Conservation (phyloP, 768 basidiomycete species). For the Xerocomus brunneocitrinus region DNA sequence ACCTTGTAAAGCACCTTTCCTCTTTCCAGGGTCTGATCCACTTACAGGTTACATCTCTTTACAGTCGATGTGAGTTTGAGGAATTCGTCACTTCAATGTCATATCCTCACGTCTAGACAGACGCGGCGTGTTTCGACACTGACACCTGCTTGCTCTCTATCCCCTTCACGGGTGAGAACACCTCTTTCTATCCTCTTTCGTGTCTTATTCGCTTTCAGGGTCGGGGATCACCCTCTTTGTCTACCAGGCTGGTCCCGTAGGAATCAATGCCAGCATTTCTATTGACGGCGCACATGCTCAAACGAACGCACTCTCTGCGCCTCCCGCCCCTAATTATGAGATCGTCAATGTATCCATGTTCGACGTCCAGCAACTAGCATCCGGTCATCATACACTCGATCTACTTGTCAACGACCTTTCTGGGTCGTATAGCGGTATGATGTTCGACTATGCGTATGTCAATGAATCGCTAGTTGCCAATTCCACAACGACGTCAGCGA, state of each 20-base stretch:
- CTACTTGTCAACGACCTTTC: conserved; percentile 18
- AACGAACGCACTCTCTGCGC: conserved; percentile 16
- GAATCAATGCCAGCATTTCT: conserved; percentile 16
- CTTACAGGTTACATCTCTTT: conserved; percentile 4
- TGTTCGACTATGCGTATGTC: conserved; percentile 24
- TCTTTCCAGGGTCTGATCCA: background rate
- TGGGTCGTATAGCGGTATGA: conserved; percentile 23
- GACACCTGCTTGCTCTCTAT: conserved; percentile 16
- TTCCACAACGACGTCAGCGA: background rate
- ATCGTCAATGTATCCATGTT: conserved; percentile 24
- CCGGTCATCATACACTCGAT: conserved; percentile 7
- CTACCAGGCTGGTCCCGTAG: conserved; percentile 22
- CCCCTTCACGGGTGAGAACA: conserved; percentile 22
- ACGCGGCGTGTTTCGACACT: conserved; percentile 18
- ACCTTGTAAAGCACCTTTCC: conserved; percentile 15
- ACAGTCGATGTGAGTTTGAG: conserved; percentile 17
- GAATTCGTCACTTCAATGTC: background rate
- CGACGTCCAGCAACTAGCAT: conserved; percentile 15
- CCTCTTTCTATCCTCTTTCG: background rate
- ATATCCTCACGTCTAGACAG: conserved; percentile 6
- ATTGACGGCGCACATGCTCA: conserved; percentile 9
- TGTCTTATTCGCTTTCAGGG: conserved; percentile 8
- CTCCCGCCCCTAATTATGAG: conserved; percentile 16
- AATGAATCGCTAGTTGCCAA: conserved; percentile 15
- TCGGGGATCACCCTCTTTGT: conserved; percentile 23